A percentile compares a stretch with the other conserved stretches of the same genome.
Conservation (phyloP, 768 basidiomycete genomes). For the Fomitopsis serialis region DNA sequence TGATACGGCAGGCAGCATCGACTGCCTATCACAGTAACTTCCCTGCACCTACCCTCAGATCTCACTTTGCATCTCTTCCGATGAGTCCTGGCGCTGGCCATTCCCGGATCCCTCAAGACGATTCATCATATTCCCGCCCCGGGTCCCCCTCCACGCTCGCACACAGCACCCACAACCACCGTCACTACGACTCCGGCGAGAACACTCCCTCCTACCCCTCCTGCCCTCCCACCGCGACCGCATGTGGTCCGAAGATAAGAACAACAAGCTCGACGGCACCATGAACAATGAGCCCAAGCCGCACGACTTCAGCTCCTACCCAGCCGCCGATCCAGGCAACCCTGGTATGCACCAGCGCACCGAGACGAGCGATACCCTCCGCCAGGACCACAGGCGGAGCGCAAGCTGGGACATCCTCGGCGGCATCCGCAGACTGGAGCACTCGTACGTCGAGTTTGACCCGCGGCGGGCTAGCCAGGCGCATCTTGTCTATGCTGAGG, state of each 20-base stretch:
- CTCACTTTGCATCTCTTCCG: background rate
- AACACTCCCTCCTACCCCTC: slow-evolving; percentile 6
- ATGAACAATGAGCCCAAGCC: slow-evolving; percentile 6
- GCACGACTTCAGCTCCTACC: slow-evolving; percentile 13
- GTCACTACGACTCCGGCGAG: slow-evolving; percentile 3
- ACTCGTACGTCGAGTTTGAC: slow-evolving; percentile 55
- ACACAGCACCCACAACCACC: background rate
- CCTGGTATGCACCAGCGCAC: slow-evolving; percentile 1
- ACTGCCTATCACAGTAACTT: background rate
- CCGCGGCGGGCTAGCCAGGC: slow-evolving; percentile 44
- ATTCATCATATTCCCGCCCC: background rate
- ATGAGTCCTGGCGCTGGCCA: background rate
- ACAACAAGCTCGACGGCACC: background rate
- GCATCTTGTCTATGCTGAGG: slow-evolving; percentile 53
- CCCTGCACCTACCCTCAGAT: too few species aligned
- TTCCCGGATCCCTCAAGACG: background rate
- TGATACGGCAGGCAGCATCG: background rate
- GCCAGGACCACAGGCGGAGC: slow-evolving; percentile 13
- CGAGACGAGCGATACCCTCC: slow-evolving; percentile 4
- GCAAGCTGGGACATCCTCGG: slow-evolving; percentile 47
- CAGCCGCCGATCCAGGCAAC: slow-evolving; percentile 17
- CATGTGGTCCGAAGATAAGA: background rate
- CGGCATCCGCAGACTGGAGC: slow-evolving; percentile 47
- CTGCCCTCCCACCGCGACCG: slow-evolving; percentile 1
- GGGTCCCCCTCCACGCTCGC: background rate